Evolutionary conservation across 1,284 basidiomycete species (phyloP), one percentile per base, ranked within the genome.

Genomic region (Vanrija humicola): DNA sequence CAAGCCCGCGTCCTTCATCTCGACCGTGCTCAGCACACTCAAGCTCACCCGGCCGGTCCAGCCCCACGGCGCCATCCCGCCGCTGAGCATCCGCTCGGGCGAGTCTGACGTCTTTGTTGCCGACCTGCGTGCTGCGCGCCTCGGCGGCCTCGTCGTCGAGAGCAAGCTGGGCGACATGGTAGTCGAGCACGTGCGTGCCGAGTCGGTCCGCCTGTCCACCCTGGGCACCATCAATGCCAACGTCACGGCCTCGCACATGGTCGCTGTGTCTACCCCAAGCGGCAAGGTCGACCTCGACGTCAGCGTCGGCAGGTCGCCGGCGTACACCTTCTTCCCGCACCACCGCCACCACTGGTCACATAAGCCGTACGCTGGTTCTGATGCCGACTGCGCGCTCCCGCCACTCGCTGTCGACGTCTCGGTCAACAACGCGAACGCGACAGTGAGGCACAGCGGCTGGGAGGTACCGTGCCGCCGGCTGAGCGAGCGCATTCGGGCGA

Each of bases 381-480:
- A 56, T 21, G 4, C 54, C 19, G 48, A 50, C 29, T 61, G 53
- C 46, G 21, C 29, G n/a, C 45, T 61, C 18, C 51, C 52, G 2
- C 61, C 61, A 6, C 48, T 59, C 21, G 16, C 18, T 16, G 42
- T 57, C 15, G 21, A 26, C 42, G 46, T 60, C 14, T 21, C 38
- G 9, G 44, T 50, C 3, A 56, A 50, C 40, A 50, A 44, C 38
- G 58, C 52, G 28, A 10, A 43, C n/a, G 28, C 44, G 6, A 39
- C 48, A 10, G 5, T 64, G 16, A 50, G 56, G 8, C 59, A 62
- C 48, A 26, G 26, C n/a, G 52, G 26, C 2, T 62, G 60, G 60
- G 61, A 60, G 43, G 45, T 53, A 3, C 50, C 57, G 7, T 64
- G 59, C 44, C 57, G 57, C 29, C 34, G 21, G 3, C 21, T 61